A percentile compares a stretch with the other conserved stretches of the same genome.
These are phyloP conservation scores for Nakaseomyces kungkrabaensis DNA, from an alignment of 1,139 yeast genomes.

Conservation along the genomic window DNA sequence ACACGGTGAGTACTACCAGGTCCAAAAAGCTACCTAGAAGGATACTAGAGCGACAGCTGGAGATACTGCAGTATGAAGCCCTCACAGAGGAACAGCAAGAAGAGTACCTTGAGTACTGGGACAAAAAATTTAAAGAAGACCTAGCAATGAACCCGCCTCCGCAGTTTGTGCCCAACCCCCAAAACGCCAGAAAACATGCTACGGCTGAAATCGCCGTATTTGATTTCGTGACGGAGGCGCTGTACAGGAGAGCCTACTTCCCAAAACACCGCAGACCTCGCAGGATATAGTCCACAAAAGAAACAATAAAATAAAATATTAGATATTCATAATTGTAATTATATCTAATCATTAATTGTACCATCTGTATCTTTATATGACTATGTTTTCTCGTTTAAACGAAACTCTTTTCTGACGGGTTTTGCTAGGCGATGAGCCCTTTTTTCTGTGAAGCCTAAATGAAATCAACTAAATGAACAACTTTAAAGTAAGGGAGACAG, in stretches of 20 bases:
- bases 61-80: conserved; percentile 1
- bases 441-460: no score
- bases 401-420: no score
- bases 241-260: conserved; percentile 1
- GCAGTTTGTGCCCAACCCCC: neutral
- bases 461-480: no score
- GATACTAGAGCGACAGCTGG: conserved; percentile 1
- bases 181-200: neutral
- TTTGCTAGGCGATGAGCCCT: no score
- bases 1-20: neutral
- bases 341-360: neutral
- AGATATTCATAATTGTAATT: neutral
- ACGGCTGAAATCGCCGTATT: neutral
- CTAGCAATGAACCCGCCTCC: neutral
- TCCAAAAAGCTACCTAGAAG: neutral
- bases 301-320: neutral
- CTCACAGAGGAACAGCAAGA: neutral
- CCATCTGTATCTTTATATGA: no score
- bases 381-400: no score
- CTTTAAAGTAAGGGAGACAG: no score
- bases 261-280: conserved; percentile 1
- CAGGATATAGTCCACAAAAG: neutral
- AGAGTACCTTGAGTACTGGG: conserved; percentile 4
- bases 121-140: neutral
- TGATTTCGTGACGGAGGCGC: neutral